Percentiles rank a stretch among this genome's conserved stretches.
Conservation (phyloP, 768 basidiomycete genomes). For the Auricularia sp. region DNA sequence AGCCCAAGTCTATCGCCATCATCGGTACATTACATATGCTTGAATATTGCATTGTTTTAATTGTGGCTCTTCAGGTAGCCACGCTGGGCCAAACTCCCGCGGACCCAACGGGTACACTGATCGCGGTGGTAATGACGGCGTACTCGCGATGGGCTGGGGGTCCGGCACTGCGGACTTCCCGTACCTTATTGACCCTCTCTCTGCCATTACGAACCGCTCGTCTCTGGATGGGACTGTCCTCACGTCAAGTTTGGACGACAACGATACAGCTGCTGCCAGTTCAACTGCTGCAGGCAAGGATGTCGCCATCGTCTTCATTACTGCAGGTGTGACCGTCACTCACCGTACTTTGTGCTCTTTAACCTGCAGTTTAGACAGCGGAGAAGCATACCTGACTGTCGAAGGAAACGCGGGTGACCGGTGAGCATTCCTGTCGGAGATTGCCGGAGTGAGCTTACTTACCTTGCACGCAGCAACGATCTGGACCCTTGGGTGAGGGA, state of each 20-base stretch:
- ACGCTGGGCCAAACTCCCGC: constrained; percentile 40
- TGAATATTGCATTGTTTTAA: background rate
- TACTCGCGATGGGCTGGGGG: constrained; percentile 52
- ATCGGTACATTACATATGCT: constrained; percentile 28
- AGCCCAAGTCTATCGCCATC: constrained; percentile 40
- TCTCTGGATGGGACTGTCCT: constrained; percentile 31
- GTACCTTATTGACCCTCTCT: constrained; percentile 33
- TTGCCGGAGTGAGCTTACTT: background rate
- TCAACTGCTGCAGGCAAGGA: constrained; percentile 36
- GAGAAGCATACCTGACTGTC: constrained; percentile 45
- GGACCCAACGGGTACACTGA: constrained; percentile 54
- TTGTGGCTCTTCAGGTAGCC: constrained; percentile 20
- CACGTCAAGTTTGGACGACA: constrained; percentile 39
- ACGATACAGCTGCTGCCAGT: constrained; percentile 36
- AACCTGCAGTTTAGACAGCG: constrained; percentile 14
- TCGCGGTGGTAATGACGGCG: constrained; percentile 46
- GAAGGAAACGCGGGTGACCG: constrained; percentile 48
- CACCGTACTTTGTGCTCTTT: too few relatives aligned
- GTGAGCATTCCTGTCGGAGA: background rate
- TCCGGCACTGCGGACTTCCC: constrained; percentile 41
- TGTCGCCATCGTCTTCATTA: constrained; percentile 44
- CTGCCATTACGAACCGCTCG: constrained; percentile 37
- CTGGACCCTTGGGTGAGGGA: constrained; percentile 30
- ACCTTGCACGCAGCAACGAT: constrained; percentile 25
- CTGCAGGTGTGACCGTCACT: constrained; percentile 14